phyloP scores from a whole-genome alignment of 163 green algal species.

The Scenedesmus sp. region DNA sequence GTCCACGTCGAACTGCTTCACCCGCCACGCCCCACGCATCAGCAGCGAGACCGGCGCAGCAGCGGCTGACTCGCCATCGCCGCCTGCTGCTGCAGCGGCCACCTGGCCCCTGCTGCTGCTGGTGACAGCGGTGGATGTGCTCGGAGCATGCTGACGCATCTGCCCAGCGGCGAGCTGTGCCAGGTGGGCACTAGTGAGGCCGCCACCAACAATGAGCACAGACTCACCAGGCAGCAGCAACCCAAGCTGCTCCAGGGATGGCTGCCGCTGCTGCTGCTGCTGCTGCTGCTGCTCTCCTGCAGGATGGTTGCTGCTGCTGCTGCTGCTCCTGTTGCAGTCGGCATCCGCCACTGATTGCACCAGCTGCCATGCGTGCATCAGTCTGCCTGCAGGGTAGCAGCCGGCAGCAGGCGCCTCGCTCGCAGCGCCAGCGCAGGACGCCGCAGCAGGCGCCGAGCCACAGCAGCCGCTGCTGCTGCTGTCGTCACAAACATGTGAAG shows the following conservation, averaged over 20 bases:
- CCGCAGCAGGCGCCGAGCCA: background rate
- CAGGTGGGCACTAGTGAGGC: constrained; percentile 41
- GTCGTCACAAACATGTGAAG: background rate
- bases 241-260: background rate
- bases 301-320: background rate
- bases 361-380: constrained; percentile 49
- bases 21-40: background rate
- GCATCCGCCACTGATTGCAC: background rate
- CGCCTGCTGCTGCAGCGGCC: background rate
- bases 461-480: background rate
- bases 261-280: constrained; percentile 16
- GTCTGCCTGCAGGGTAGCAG: constrained; percentile 12
- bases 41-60: constrained; percentile 12
- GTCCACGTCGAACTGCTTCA: constrained; percentile 55
- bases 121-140: background rate
- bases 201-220: constrained; percentile 41
- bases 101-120: constrained; percentile 4
- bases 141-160: background rate
- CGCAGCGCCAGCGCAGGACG: background rate
- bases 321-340: constrained; percentile 13
- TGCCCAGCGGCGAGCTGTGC: background rate
- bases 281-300: background rate
- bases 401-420: background rate
- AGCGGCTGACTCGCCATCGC: background rate
- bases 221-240: constrained; percentile 40